phyloP scores from a whole-genome alignment of 495 filamentous ascomycete genomes.

The Niebla homalea region DNA sequence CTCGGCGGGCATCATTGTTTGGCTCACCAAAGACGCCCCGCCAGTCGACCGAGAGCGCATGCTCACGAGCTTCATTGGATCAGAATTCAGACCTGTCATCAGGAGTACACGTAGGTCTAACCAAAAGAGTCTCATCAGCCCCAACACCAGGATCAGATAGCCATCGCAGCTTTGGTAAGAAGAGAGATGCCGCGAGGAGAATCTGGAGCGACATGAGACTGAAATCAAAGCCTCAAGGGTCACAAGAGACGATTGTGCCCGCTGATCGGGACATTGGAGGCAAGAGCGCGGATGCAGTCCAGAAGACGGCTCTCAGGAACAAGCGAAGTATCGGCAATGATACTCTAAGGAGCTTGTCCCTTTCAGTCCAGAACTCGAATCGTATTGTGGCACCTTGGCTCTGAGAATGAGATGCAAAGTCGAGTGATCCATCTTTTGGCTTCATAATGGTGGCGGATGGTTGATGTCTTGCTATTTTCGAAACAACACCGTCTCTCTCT shows the following conservation, averaged over 20 bases:
- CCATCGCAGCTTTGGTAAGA: too few relatives aligned
- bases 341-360: slow-evolving; percentile 2
- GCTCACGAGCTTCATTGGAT: not conserved
- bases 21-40: not conserved
- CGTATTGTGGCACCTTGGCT: not conserved
- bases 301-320: slow-evolving; percentile 7
- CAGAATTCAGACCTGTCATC: not conserved
- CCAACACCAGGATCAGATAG: too few relatives aligned
- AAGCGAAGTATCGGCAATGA: slow-evolving; percentile 8
- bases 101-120: too few relatives aligned
- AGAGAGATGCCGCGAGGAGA: slow-evolving; percentile 1
- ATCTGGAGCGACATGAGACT: not conserved
- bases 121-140: not conserved
- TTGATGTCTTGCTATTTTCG: too few relatives aligned
- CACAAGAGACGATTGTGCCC: not conserved
- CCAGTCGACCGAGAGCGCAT: too few relatives aligned
- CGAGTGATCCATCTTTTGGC: too few relatives aligned
- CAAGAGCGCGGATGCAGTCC: not conserved
- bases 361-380: not conserved
- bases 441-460: too few relatives aligned
- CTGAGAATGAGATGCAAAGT: not conserved
- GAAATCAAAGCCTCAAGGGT: not conserved
- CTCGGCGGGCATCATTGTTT: slow-evolving; percentile 1
- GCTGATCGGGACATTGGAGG: not conserved
- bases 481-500: too few relatives aligned